Evolutionary conservation across 495 filamentous ascomycete species (phyloP).

Genomic region (Schizothecium vesticola): DNA sequence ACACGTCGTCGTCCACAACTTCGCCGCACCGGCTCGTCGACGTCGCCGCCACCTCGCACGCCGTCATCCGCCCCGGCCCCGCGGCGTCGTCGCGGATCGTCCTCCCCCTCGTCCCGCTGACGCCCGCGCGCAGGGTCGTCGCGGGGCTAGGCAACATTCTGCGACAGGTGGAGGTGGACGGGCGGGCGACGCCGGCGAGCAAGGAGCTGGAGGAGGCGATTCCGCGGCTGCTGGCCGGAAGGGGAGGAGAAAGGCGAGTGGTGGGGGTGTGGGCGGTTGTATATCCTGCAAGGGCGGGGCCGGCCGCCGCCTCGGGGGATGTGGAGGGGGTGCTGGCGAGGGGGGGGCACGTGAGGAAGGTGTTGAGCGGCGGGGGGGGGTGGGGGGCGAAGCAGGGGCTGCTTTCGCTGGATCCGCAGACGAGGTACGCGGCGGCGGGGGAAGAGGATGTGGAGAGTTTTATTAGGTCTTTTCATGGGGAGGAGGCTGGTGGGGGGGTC

Average conservation of each 20-base stretch:
- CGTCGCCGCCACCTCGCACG: slow-evolving; percentile 12
- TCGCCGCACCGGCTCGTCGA: slow-evolving; percentile 13
- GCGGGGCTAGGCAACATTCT: slow-evolving; percentile 79
- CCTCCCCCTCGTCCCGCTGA: slow-evolving; percentile 61
- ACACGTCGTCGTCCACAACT: slow-evolving; percentile 6
- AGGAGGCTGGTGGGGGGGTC: slow-evolving; percentile 16
- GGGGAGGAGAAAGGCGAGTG: slow-evolving; percentile 27
- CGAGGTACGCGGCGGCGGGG: slow-evolving; percentile 26
- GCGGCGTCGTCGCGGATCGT: slow-evolving; percentile 5
- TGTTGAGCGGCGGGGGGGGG: slow-evolving; percentile 81
- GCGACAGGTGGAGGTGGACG: slow-evolving; percentile 54
- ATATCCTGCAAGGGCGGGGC: slow-evolving; percentile 30
- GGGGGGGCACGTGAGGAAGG: slow-evolving; percentile 56
- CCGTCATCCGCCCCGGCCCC: slow-evolving; percentile 8
- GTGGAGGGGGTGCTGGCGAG: slow-evolving; percentile 15
- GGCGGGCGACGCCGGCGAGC: slow-evolving; percentile 59
- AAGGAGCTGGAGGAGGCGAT: slow-evolving; percentile 67
- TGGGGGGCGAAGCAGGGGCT: slow-evolving; percentile 86
- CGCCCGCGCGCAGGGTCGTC: slow-evolving; percentile 56
- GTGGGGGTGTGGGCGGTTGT: slow-evolving; percentile 76
- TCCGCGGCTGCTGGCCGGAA: slow-evolving; percentile 46
- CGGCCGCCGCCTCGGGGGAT: background rate
- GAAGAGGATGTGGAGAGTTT: slow-evolving; percentile 29
- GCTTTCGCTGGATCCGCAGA: slow-evolving; percentile 73
- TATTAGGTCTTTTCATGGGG: slow-evolving; percentile 23